Evolutionary conservation across 1,284 basidiomycete species (phyloP), one percentile per base, ranked within the genome.

Genomic region (Rhodotorula sp.): DNA sequence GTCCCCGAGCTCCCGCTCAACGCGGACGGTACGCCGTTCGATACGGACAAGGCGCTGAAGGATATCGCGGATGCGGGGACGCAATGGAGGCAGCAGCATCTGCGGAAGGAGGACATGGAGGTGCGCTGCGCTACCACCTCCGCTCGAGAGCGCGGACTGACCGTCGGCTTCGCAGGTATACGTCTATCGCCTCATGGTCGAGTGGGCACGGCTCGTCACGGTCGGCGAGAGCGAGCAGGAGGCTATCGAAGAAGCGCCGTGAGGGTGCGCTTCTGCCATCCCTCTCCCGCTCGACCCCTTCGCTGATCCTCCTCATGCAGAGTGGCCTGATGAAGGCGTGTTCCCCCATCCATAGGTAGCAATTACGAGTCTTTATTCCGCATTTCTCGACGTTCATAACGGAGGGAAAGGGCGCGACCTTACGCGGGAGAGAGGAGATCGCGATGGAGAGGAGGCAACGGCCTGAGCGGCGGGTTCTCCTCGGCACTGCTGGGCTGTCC

Each of bases 11-110:
- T 77, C 0, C 73, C 76, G 1, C 29, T 34, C 21, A 70, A 64
- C 36, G 60, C 56, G 1, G 84, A 78, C 77, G 84, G 80, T 73
- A 83, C 59, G 74, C 78, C 79, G 63, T 81, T 86, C 27, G 87
- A 92, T 75, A 89, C 89, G 1, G 92, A 97, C 80, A 84, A 85
- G 56, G 86, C 90, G 69, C 82, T 94, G 67, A 85, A 88, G 58
- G 87, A 91, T 78, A 95, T 97, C 66, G 93, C 93, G 1, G 84
- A 88, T 59, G 91, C 91, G 2, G 94, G 94, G 25, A 89, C 93
- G 79, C 87, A 91, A 70, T 97, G 94, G 94, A 93, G 90, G 83
- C 87, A 88, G 79, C 90, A 87, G 5, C 85, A 92, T 59, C 91
- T 91, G 50, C 83, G 92, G 70, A 88, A 86, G 72, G 85, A 90